Percentiles rank a stretch among this genome's conserved stretches.
Evolutionary conservation across 2,329 filamentous ascomycete genomes (phyloP).

Genomic region (Fusarium citri): DNA sequence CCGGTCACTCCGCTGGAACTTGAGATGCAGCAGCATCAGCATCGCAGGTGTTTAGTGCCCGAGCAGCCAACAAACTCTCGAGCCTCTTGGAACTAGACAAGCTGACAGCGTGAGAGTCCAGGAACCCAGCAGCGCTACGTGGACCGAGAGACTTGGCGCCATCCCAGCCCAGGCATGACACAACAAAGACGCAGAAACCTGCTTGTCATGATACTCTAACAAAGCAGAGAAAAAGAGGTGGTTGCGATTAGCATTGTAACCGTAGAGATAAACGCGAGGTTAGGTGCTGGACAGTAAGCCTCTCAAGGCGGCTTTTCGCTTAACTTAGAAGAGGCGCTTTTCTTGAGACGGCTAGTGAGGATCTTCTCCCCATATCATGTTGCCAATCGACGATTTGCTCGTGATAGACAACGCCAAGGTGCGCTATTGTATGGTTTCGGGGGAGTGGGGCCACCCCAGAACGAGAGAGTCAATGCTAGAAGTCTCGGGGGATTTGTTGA

Average conservation of each 20-base stretch:
- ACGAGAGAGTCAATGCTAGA: slow-evolving; percentile 25
- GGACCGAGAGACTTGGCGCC: slow-evolving; percentile 31
- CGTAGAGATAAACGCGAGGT: slow-evolving; percentile 27
- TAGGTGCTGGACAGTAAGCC: slow-evolving; percentile 19
- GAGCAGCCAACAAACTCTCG: slow-evolving; percentile 29
- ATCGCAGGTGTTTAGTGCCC: slow-evolving; percentile 21
- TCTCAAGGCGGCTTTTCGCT: slow-evolving; percentile 29
- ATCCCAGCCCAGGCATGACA: slow-evolving; percentile 31
- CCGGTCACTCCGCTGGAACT: slow-evolving; percentile 25
- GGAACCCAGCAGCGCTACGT: slow-evolving; percentile 37
- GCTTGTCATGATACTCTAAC: slow-evolving; percentile 28
- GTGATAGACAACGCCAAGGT: slow-evolving; percentile 24
- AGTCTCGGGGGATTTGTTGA: slow-evolving; percentile 19
- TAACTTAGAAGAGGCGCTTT: slow-evolving; percentile 31
- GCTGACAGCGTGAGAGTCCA: slow-evolving; percentile 20
- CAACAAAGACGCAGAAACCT: slow-evolving; percentile 37
- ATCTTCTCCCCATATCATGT: slow-evolving; percentile 35
- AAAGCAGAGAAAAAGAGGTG: slow-evolving; percentile 9
- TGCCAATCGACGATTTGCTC: slow-evolving; percentile 45
- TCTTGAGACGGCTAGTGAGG: slow-evolving; percentile 37
- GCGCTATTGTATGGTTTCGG: slow-evolving; percentile 31
- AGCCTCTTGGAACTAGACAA: slow-evolving; percentile 23
- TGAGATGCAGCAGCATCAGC: slow-evolving; percentile 26
- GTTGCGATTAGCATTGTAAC: slow-evolving; percentile 29
- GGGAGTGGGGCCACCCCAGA: slow-evolving; percentile 29